Evolutionary conservation across 352 stramenopile species (phyloP).

Genomic region (Saprolegnia parasitica): DNA sequence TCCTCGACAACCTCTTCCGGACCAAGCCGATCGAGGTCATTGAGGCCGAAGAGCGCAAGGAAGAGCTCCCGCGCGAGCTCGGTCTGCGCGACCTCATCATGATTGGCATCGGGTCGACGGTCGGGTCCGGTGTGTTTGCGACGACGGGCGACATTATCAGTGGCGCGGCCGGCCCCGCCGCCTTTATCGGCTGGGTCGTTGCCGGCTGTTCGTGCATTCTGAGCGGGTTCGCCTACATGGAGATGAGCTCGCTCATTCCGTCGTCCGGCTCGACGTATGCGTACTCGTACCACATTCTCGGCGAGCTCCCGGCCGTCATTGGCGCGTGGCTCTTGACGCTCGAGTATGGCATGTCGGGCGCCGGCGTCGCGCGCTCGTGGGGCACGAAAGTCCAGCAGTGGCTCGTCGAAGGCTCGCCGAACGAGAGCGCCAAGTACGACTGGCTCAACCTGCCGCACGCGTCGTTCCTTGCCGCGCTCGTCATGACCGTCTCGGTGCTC

Average conservation of each 20-base stretch:
- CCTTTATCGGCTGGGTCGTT: slow-evolving; percentile 77
- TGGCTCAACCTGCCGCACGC: slow-evolving; percentile 59
- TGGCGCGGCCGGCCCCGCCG: slow-evolving; percentile 50
- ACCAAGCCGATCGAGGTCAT: slow-evolving; percentile 77
- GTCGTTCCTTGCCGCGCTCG: slow-evolving; percentile 55
- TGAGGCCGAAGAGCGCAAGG: slow-evolving; percentile 60
- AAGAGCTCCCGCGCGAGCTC: slow-evolving; percentile 43
- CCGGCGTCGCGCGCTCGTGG: slow-evolving; percentile 90
- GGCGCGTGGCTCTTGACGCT: slow-evolving; percentile 86
- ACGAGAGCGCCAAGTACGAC: slow-evolving; percentile 36
- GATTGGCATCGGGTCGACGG: slow-evolving; percentile 46
- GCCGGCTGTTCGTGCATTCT: slow-evolving; percentile 72
- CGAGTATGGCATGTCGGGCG: slow-evolving; percentile 88
- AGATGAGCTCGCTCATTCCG: slow-evolving; percentile 82
- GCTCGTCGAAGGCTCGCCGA: slow-evolving; percentile 38
- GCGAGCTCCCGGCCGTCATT: slow-evolving; percentile 88
- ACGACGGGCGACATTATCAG: slow-evolving; percentile 56
- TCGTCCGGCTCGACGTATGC: slow-evolving; percentile 89
- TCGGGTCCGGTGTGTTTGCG: slow-evolving; percentile 58
- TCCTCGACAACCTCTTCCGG: slow-evolving; percentile 37
- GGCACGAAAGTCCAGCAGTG: slow-evolving; percentile 83
- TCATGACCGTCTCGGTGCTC: slow-evolving; percentile 65
- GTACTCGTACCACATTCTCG: slow-evolving; percentile 91
- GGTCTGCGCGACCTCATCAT: slow-evolving; percentile 31
- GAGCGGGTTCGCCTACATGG: slow-evolving; percentile 87